A percentile compares a stretch with the other conserved stretches of the same genome.
phyloP scores from a whole-genome alignment of 345 rosid species.

The Salix caprea region DNA sequence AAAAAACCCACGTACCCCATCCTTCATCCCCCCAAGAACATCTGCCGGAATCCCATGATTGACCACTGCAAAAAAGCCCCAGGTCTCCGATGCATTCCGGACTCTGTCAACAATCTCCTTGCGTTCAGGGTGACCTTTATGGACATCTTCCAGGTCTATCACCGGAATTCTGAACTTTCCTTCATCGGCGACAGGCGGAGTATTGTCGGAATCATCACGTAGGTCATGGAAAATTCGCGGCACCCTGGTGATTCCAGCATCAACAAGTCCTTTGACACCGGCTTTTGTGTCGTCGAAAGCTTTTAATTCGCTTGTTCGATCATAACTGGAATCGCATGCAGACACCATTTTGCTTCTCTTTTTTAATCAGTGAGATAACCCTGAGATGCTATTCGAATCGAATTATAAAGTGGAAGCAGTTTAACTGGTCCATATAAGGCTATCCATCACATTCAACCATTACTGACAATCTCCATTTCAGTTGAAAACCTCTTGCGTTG shows the following conservation, averaged over 20 bases:
- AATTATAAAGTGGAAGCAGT: too few species aligned
- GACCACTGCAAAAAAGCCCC: constrained; percentile 46
- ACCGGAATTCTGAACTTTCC: constrained; percentile 20
- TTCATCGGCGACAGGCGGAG: not conserved
- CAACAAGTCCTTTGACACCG: constrained; percentile 39
- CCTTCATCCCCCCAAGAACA: constrained; percentile 24
- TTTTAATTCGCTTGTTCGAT: constrained; percentile 19
- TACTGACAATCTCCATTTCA: too few species aligned
- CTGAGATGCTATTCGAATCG: not conserved
- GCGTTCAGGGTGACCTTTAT: not conserved
- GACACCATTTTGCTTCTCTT: not conserved
- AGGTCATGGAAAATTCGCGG: constrained; percentile 31
- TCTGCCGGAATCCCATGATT: constrained; percentile 36
- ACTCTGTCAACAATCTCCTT: constrained; percentile 15
- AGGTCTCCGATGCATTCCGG: constrained; percentile 31
- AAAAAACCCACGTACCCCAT: constrained; percentile 33
- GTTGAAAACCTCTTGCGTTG: too few species aligned
- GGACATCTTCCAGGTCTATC: constrained; percentile 28
- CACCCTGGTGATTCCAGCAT: constrained; percentile 25
- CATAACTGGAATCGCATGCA: not conserved
- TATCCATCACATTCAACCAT: too few species aligned
- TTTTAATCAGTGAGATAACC: not conserved
- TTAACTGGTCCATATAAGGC: too few species aligned
- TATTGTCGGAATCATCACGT: not conserved
- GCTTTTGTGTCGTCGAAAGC: constrained; percentile 36